Base-by-base conservation (phyloP, 176 grass and related monocot genomes). In the Microstegium vimineum region DNA sequence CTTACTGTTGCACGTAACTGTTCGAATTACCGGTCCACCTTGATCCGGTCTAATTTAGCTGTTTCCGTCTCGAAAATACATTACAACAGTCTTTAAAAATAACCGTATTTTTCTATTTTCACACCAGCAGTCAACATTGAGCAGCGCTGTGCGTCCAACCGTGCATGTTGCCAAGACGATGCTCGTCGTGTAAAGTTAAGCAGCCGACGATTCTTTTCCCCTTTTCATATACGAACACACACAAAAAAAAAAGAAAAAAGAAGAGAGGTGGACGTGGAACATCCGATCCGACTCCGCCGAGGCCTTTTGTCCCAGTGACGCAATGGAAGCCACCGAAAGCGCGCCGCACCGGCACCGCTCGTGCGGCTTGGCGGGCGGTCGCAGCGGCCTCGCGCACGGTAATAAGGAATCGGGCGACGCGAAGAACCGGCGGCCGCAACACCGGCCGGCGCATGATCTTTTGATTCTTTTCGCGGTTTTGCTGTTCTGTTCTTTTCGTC, bases 241-340 rank as follows among this genome's bases (percentile, higher is more conserved):
- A n/a, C n/a, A n/a, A n/a, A n/a, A n/a, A n/a, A n/a, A n/a, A n/a
- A n/a, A n/a, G n/a, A n/a, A n/a, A 8, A 62, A 20, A 69, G 43
- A 42, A 3, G 40, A 14, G 23, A 14, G 23, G 56, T 17, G 20
- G 51, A n/a, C n/a, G n/a, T 20, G 27, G n/a, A 85, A 80, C 31
- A 52, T 79, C 66, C 54, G 66, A 6, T 33, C 10, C 41, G 32
- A 42, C 17, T 65, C 76, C 26, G 10, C 31, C 49, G 20, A 15
- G 40, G 27, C 27, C 40, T 47, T 78, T 78, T 23, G 38, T 47
- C 41, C 6, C 20, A 28, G 80, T 20, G 70, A 75, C 61, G 36
- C 22, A 86, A 66, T 72, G 57, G 33, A 33, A 66, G 57, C 10
- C 32, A 42, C 69, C 77, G 45, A 45, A 86, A 81, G 76, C 27